Conservation (phyloP, 768 basidiomycete genomes). For the Collybiopsis confluens region DNA sequence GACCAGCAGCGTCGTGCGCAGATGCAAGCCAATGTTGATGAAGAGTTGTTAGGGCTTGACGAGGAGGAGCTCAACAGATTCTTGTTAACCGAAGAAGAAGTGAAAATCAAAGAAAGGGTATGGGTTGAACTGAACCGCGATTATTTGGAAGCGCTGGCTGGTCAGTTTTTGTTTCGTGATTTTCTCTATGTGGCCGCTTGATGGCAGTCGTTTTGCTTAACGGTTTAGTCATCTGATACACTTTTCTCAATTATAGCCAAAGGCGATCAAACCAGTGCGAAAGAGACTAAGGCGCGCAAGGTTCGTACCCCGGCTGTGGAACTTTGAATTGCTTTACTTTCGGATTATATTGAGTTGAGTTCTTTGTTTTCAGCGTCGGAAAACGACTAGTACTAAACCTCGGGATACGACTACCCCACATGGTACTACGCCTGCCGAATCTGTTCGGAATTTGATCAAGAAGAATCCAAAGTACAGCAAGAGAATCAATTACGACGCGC, state of each 20-base stretch:
- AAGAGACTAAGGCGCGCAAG: conserved; percentile 63
- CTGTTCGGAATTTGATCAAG: conserved; percentile 72
- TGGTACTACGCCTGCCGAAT: conserved; percentile 61
- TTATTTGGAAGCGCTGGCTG: conserved; percentile 83
- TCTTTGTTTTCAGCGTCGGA: conserved; percentile 53
- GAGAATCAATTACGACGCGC: conserved; percentile 89
- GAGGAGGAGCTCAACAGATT: conserved; percentile 87
- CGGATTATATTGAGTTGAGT: conserved; percentile 9
- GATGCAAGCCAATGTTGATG: conserved; percentile 32
- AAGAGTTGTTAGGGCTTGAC: conserved; percentile 76
- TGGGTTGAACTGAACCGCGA: conserved; percentile 95
- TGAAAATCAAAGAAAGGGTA: conserved; percentile 80
- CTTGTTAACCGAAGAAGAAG: conserved; percentile 74
- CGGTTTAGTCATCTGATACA: conserved; percentile 18
- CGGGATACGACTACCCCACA: conserved; percentile 70
- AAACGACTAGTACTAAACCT: conserved; percentile 53
- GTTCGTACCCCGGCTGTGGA: conserved; percentile 52
- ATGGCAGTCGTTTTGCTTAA: conserved; percentile 36
- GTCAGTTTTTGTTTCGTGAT: conserved; percentile 31
- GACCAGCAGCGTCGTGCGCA: conserved; percentile 58
- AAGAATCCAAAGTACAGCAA: conserved; percentile 88
- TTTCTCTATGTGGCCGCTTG: background rate
- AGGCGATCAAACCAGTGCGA: conserved; percentile 43
- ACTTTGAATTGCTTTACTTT: conserved; percentile 21
- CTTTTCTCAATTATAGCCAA: conserved; percentile 49